These are phyloP conservation scores for Alternaria triticimaculans DNA, from an alignment of 2,329 filamentous ascomycete genomes.

Conservation along the genomic window DNA sequence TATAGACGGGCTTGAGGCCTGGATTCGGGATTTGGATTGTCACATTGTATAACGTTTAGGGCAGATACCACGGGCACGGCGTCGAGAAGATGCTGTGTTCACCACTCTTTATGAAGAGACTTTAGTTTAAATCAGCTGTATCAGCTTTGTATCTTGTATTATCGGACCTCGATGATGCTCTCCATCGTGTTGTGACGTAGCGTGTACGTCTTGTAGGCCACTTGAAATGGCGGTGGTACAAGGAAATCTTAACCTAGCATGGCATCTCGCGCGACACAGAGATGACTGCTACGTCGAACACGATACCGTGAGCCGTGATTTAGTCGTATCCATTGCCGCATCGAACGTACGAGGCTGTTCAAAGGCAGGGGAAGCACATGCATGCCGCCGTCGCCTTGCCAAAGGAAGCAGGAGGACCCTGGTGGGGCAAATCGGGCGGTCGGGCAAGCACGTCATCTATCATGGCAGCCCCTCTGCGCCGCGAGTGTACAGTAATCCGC, in stretches of 20 bases:
- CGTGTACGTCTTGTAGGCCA: not conserved
- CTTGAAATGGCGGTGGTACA: not conserved
- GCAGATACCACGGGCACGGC: constrained; percentile 12
- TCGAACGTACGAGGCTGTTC: not conserved
- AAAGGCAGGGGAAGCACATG: not conserved
- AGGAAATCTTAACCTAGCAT: not conserved
- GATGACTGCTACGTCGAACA: not conserved
- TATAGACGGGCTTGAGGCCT: constrained; percentile 5
- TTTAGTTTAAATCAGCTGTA: constrained; percentile 31
- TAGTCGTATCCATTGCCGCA: not conserved
- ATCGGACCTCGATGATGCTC: not conserved
- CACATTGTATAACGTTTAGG: constrained; percentile 7
- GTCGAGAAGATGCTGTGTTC: not conserved
- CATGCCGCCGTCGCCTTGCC: constrained; percentile 5
- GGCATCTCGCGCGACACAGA: not conserved
- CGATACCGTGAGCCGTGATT: not conserved
- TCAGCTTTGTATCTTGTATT: constrained; percentile 12
- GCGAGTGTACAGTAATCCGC: constrained; percentile 22
- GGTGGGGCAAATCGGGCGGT: constrained; percentile 23
- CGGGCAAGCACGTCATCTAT: constrained; percentile 32
- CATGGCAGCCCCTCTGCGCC: constrained; percentile 22
- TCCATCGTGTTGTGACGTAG: not conserved
- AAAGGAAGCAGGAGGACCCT: constrained; percentile 16
- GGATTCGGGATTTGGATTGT: constrained; percentile 1
- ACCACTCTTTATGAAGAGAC: constrained; percentile 13